Percentiles rank a stretch among this genome's conserved stretches.
phyloP scores from a whole-genome alignment of 2,329 filamentous ascomycete genomes.

The Phialophora tarda region DNA sequence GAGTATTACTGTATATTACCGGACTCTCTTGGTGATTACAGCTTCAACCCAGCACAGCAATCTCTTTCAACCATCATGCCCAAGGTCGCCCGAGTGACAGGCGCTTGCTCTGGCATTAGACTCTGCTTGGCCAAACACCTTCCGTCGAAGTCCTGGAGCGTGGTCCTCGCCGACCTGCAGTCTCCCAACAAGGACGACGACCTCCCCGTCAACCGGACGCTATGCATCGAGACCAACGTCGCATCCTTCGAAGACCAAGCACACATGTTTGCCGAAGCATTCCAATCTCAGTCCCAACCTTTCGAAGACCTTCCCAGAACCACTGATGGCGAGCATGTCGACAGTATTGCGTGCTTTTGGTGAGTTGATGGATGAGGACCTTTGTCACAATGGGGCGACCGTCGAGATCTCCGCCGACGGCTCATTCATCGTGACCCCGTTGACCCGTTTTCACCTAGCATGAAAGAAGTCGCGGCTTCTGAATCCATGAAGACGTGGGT shows the following conservation, averaged over 20 bases:
- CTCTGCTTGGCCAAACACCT: constrained; percentile 24
- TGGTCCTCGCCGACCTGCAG: constrained; percentile 25
- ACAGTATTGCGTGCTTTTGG: constrained; percentile 21
- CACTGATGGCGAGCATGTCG: constrained; percentile 23
- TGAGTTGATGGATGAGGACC: neutral
- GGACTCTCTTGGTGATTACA: too few relatives aligned
- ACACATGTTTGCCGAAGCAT: constrained; percentile 25
- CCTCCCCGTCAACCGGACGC: neutral
- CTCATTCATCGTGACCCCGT: too few relatives aligned
- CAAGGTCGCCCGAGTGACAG: constrained; percentile 40
- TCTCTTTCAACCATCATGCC: constrained; percentile 9
- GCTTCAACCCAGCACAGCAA: neutral
- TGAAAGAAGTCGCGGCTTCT: too few relatives aligned
- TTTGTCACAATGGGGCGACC: too few relatives aligned
- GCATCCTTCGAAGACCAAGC: constrained; percentile 25
- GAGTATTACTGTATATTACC: too few relatives aligned
- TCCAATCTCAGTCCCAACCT: constrained; percentile 11
- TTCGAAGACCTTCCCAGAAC: constrained; percentile 1
- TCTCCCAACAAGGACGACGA: constrained; percentile 3
- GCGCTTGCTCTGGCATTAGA: constrained; percentile 41
- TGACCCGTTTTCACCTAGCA: too few relatives aligned
- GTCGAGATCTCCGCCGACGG: too few relatives aligned
- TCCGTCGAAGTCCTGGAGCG: constrained; percentile 18
- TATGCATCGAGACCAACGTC: constrained; percentile 24
- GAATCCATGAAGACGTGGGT: too few relatives aligned